Percentiles rank a stretch among this genome's conserved stretches.
phyloP scores from a whole-genome alignment of 2,329 filamentous ascomycete genomes.

The Aureobasidium namibiae region DNA sequence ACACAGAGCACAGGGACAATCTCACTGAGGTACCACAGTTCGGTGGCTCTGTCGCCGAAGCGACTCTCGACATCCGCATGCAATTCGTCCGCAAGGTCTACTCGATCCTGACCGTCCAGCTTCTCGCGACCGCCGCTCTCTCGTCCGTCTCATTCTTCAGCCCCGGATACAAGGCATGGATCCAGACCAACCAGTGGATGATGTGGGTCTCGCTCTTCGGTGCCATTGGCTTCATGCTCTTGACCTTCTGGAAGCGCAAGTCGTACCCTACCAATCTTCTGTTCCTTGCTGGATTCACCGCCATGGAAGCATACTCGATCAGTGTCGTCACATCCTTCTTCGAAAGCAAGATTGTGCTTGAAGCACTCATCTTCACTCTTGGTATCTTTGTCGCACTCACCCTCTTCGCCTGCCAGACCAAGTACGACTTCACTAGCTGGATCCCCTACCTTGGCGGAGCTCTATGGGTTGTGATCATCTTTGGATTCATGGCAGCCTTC shows the following conservation, averaged over 20 bases:
- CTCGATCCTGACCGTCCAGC: constrained; percentile 90
- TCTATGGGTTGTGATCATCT: constrained; percentile 83
- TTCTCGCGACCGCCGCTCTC: constrained; percentile 73
- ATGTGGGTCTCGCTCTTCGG: constrained; percentile 83
- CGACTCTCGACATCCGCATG: constrained; percentile 80
- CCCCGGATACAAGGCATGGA: constrained; percentile 70
- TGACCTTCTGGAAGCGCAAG: constrained; percentile 93
- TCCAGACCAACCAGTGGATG: constrained; percentile 73
- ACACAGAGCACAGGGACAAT: neutral
- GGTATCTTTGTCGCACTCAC: constrained; percentile 57
- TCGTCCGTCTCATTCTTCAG: constrained; percentile 83
- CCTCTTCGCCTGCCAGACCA: constrained; percentile 90
- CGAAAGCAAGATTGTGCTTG: constrained; percentile 71
- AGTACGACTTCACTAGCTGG: constrained; percentile 98
- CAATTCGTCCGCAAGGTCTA: constrained; percentile 53
- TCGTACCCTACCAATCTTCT: constrained; percentile 83
- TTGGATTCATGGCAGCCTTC: constrained; percentile 87
- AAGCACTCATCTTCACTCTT: constrained; percentile 78
- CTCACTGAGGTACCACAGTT: constrained; percentile 48
- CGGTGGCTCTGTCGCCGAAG: constrained; percentile 86
- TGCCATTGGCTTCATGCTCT: constrained; percentile 72
- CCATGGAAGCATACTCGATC: constrained; percentile 87
- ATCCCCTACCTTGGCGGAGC: constrained; percentile 88
- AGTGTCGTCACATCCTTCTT: constrained; percentile 91
- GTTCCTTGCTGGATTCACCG: constrained; percentile 84